Evolutionary conservation across 148 eudicot genomes (phyloP).

Genomic region (Vaccinium myrtillus): DNA sequence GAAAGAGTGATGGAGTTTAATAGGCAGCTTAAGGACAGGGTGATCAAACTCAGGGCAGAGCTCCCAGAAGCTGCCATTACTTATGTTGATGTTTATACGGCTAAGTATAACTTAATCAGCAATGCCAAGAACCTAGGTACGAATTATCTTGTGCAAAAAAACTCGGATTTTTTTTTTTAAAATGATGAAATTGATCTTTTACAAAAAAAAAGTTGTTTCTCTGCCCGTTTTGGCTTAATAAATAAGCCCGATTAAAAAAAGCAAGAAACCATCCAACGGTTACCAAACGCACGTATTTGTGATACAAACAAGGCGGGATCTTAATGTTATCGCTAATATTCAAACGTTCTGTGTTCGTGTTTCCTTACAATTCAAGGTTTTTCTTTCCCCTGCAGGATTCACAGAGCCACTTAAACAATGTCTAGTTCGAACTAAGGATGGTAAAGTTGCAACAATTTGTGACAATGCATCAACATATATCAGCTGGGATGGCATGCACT

Average conservation of each 20-base stretch:
- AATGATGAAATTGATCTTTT: too few species aligned
- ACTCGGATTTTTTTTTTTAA: too few species aligned
- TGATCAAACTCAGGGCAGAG: constrained; percentile 26
- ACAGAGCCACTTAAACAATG: neutral
- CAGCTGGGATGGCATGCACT: constrained; percentile 2
- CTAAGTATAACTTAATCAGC: constrained; percentile 29
- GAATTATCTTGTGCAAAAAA: too few species aligned
- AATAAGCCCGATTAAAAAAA: too few species aligned
- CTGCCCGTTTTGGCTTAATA: too few species aligned
- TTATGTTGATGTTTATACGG: constrained; percentile 30
- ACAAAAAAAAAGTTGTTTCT: too few species aligned
- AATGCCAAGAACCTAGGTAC: constrained; percentile 24
- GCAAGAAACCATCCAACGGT: too few species aligned
- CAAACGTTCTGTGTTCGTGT: neutral
- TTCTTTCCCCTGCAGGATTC: neutral
- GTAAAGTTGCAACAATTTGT: neutral
- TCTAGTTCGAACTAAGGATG: neutral
- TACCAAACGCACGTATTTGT: too few species aligned
- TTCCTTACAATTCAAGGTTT: neutral
- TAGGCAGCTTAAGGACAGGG: constrained; percentile 23
- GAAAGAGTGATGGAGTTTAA: constrained; percentile 26
- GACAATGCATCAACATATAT: neutral
- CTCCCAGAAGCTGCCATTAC: constrained; percentile 20
- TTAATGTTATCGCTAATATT: neutral
- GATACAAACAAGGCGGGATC: too few species aligned